phyloP scores from a whole-genome alignment of 768 basidiomycete genomes.

The Lactifluus subvellereus region DNA sequence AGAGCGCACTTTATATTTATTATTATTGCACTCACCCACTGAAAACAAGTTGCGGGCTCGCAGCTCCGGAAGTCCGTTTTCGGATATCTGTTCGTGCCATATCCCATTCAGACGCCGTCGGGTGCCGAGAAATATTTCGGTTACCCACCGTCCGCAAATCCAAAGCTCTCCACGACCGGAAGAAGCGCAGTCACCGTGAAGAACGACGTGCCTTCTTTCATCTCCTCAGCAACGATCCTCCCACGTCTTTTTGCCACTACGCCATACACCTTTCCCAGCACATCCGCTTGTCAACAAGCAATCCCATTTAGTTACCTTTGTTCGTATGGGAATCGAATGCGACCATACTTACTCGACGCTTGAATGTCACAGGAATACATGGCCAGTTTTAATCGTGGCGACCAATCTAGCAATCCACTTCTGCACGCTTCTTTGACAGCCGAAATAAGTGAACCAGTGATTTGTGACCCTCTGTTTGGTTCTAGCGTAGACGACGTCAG shows the following conservation, averaged over 20 bases:
- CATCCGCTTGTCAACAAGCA: conserved; percentile 61
- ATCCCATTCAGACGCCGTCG: background rate
- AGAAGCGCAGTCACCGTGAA: conserved; percentile 88
- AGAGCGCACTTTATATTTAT: background rate
- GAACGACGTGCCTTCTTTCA: conserved; percentile 96
- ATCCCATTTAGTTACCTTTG: conserved; percentile 12
- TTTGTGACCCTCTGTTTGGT: conserved; percentile 74
- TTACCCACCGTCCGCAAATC: conserved; percentile 87
- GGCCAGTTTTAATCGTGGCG: conserved; percentile 90
- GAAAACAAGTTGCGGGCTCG: conserved; percentile 95
- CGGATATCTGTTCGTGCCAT: conserved; percentile 68
- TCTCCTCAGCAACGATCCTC: conserved; percentile 91
- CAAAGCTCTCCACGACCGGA: conserved; percentile 96
- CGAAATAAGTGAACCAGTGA: conserved; percentile 87
- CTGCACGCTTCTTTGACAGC: conserved; percentile 85
- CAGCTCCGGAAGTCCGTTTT: conserved; percentile 93
- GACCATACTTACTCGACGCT: conserved; percentile 71
- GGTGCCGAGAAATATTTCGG: conserved; percentile 3
- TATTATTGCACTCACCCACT: conserved; percentile 57
- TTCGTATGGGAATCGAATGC: background rate
- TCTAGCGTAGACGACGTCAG: conserved; percentile 38
- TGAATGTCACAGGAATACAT: conserved; percentile 99
- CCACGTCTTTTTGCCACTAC: conserved; percentile 91
- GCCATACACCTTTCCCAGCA: conserved; percentile 94
- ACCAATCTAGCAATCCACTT: conserved; percentile 92